phyloP scores from a whole-genome alignment of 2,329 filamentous ascomycete species.

The Trichoderma brevicompactum region DNA sequence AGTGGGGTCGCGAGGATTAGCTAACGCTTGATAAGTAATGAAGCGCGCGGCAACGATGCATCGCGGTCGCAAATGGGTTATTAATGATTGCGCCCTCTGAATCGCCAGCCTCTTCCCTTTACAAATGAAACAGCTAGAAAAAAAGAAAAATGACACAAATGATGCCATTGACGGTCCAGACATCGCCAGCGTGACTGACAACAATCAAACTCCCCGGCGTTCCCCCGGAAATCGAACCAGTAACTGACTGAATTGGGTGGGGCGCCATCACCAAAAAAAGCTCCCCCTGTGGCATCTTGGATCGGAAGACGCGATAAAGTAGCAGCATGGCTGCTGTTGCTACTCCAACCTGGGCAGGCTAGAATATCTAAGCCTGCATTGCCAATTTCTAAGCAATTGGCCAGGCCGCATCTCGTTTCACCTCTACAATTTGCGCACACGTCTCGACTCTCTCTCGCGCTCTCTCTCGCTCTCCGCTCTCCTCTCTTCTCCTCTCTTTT shows the following conservation, averaged over 20 bases:
- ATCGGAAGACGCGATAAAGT: not conserved
- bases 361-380: not conserved
- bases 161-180: not conserved
- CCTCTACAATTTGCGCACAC: too few species aligned
- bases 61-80: too few species aligned
- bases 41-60: not conserved
- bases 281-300: constrained; percentile 4
- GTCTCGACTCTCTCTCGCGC: too few species aligned
- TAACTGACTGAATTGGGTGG: not conserved
- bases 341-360: not conserved
- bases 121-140: too few species aligned
- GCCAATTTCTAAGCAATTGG: not conserved
- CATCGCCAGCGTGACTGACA: not conserved
- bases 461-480: too few species aligned
- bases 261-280: not conserved
- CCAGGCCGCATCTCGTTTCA: too few species aligned
- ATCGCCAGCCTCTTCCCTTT: too few species aligned
- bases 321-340: not conserved
- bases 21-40: constrained; percentile 37
- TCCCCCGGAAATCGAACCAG: not conserved
- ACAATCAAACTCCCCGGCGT: too few species aligned
- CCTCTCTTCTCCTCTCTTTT: too few species aligned
- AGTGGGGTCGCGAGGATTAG: constrained; percentile 33
- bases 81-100: not conserved
- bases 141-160: not conserved